phyloP scores from a whole-genome alignment of 768 basidiomycete genomes.

The Tulasnella sp. region DNA sequence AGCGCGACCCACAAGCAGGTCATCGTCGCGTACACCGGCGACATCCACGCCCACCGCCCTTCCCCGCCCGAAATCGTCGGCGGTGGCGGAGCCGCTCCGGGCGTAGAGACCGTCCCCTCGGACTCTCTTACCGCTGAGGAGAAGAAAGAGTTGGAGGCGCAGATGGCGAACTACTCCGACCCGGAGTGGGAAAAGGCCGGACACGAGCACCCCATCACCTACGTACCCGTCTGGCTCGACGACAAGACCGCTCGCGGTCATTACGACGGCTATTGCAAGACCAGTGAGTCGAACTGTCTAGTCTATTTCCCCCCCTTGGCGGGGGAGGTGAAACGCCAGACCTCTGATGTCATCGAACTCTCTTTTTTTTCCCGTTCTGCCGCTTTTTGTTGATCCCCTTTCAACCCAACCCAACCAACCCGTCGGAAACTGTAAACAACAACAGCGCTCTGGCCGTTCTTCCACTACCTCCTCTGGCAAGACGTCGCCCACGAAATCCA shows the following conservation, averaged over 20 bases:
- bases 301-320: not conserved
- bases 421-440: not conserved
- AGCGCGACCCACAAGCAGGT: conserved; percentile 82
- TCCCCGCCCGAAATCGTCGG: conserved; percentile 38
- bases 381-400: not conserved
- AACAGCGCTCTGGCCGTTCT: conserved; percentile 90
- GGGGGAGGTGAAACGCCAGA: not conserved
- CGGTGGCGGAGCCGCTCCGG: conserved; percentile 27
- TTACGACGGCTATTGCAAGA: conserved; percentile 98
- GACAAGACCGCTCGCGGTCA: conserved; percentile 87
- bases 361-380: not conserved
- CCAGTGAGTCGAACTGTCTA: conserved; percentile 56
- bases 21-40: conserved; percentile 92
- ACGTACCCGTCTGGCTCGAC: conserved; percentile 88
- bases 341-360: conserved; percentile 30
- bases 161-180: conserved; percentile 56
- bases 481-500: conserved; percentile 88
- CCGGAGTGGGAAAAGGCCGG: conserved; percentile 54
- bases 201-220: conserved; percentile 54
- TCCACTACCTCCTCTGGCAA: conserved; percentile 98
- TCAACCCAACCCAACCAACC: not conserved
- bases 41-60: conserved; percentile 55
- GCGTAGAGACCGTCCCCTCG: conserved; percentile 44
- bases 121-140: conserved; percentile 58
- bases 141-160: conserved; percentile 59